Base-by-base conservation (phyloP, 1,284 basidiomycete genomes). In the Leccinum variabile region DNA sequence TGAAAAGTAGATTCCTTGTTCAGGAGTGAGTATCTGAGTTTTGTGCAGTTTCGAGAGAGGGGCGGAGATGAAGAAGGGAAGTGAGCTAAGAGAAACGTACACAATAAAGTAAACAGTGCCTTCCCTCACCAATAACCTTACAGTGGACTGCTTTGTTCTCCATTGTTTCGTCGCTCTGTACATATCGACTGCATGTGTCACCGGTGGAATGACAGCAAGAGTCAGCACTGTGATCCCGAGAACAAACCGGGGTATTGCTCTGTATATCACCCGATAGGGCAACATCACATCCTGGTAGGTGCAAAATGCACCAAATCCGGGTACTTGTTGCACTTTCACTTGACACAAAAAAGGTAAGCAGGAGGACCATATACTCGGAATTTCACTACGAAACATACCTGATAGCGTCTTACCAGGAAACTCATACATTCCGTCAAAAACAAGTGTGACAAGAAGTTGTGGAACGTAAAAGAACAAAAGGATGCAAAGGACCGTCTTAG, bases 31-130 rank as follows among this genome's bases (percentile, higher is more conserved):
- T n/a, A n/a, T 28, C 25, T 32, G 7, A 61, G 59, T 9, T 62
- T 52, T 25, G 28, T 28, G 28, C 7, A 44, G 41, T n/a, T 44
- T 44, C 41, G 41, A 44, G 41, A 18, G 7, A 30, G 28, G 7
- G 28, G 28, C 28, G 7, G 28, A 30, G 28, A 30, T 18, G 22
- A 46, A n/a, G 14, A 5, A 22, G 8, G 8, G 14, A 1, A 14
- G 8, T 33, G 9, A n/a, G 32, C 11, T 9, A 16, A 46, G 18
- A 32, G 35, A 22, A 8, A 60, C 70, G 6, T 41, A 69, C 68
- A 70, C 35, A 3, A 61, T 3, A 39, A 69, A 70, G 33, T 69
- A 69, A 11, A 61, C 7, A 3, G 55, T 16, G 4, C 68, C 69
- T 13, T 72, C 68, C 7, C 53, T 59, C 22, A 59, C 54, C 11